phyloP scores from a whole-genome alignment of 2,329 filamentous ascomycete species.

The Trichoderma koningiopsis region DNA sequence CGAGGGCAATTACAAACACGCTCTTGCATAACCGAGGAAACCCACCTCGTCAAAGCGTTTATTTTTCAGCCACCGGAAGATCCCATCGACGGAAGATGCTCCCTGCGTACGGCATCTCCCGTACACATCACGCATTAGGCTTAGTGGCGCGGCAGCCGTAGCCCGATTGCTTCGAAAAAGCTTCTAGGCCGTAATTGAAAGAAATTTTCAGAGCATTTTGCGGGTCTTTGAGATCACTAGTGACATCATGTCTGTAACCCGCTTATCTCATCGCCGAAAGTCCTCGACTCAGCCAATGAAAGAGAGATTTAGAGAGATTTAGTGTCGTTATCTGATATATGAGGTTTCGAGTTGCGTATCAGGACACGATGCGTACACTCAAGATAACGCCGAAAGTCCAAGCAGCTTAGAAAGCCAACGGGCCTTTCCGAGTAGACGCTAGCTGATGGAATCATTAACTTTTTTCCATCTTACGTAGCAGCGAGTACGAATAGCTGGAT shows the following conservation, averaged over 20 bases:
- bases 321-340: background rate
- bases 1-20: background rate
- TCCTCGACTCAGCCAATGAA: background rate
- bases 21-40: constrained; percentile 1
- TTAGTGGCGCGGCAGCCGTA: background rate
- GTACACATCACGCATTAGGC: background rate
- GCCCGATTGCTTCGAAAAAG: background rate
- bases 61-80: constrained; percentile 5
- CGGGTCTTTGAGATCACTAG: background rate
- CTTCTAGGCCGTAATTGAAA: background rate
- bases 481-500: background rate
- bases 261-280: constrained; percentile 4
- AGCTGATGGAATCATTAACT: background rate
- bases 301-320: background rate
- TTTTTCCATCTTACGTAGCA: background rate
- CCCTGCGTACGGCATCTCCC: constrained; percentile 16
- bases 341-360: background rate
- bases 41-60: background rate
- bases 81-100: constrained; percentile 5
- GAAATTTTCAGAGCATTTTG: background rate
- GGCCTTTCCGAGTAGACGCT: background rate
- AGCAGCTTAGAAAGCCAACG: background rate
- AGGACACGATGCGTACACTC: background rate
- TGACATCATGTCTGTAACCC: constrained; percentile 15
- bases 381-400: background rate